Conservation (phyloP, 768 basidiomycete species). For the Rhodotorula kratochvilovae region DNA sequence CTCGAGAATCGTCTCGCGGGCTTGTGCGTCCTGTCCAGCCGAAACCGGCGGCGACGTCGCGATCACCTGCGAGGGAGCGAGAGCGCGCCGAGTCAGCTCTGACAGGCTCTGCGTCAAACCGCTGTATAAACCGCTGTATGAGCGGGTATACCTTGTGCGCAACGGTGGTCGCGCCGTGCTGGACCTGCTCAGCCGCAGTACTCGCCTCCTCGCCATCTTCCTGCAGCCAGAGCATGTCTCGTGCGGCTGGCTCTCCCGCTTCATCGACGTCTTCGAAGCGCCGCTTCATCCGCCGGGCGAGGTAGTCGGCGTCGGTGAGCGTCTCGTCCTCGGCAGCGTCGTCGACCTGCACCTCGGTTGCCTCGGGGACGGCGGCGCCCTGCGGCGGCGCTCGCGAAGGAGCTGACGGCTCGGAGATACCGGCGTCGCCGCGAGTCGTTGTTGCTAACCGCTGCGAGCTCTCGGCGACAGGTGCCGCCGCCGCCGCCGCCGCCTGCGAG, state of each 20-base stretch:
- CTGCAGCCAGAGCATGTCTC: slow-evolving; percentile 35
- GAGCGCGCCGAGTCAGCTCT: too few species aligned
- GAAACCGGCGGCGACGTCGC: not conserved
- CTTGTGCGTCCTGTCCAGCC: not conserved
- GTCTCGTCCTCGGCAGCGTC: slow-evolving; percentile 37
- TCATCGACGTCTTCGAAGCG: slow-evolving; percentile 30
- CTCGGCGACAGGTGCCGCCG: too few species aligned
- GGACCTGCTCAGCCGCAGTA: too few species aligned
- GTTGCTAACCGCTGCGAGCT: too few species aligned
- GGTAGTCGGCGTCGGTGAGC: slow-evolving; percentile 49
- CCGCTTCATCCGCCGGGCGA: slow-evolving; percentile 44
- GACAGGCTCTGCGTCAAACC: too few species aligned
- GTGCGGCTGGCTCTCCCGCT: not conserved
- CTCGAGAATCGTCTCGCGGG: slow-evolving; percentile 44
- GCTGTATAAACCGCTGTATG: too few species aligned
- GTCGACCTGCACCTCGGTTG: not conserved
- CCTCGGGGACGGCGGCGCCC: not conserved
- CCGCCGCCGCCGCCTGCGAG: too few species aligned
- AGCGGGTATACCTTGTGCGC: too few species aligned
- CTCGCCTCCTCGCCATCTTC: not conserved
- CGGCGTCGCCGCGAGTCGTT: too few species aligned
- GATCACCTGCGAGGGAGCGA: not conserved
- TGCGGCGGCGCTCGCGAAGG: too few species aligned
- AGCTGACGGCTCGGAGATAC: too few species aligned
- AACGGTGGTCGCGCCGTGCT: too few species aligned